These are phyloP conservation scores for Hippophae rhamnoides DNA, from an alignment of 306 rosid species.

Conservation along the genomic window DNA sequence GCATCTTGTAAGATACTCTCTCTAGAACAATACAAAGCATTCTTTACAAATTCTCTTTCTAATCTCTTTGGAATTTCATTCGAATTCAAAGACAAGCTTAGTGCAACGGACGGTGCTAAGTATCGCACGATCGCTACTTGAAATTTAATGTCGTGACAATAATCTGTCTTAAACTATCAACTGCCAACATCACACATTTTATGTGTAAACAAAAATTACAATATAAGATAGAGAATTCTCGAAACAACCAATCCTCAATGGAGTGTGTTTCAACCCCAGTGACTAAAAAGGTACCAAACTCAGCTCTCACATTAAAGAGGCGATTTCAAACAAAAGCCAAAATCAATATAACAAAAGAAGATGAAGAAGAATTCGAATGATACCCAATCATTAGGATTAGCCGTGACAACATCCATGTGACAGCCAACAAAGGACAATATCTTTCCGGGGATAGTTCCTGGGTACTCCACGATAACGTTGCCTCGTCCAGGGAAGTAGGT, in stretches of 20 bases:
- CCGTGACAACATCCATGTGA: constrained; percentile 97
- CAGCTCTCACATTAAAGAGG: not conserved
- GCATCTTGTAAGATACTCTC: no score
- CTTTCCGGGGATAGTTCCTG: constrained; percentile 64
- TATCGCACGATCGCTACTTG: no score
- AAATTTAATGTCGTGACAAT: no score
- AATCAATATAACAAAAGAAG: not conserved
- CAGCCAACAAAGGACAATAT: constrained; percentile 76
- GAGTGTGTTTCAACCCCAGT: not conserved
- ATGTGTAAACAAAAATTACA: not conserved
- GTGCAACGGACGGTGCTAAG: no score
- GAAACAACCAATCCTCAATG: not conserved
- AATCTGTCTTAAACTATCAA: no score
- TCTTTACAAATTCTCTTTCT: no score
- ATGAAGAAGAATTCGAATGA: not conserved
- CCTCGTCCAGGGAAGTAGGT: constrained; percentile 64
- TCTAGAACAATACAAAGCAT: no score
- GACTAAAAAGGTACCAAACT: not conserved
- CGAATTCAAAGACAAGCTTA: no score
- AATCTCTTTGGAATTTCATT: no score
- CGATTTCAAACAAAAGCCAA: not conserved
- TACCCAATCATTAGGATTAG: constrained; percentile 82
- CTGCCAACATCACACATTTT: no score
- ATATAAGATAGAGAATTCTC: not conserved
- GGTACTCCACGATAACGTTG: constrained; percentile 73